Percentiles rank a stretch among this genome's conserved stretches.
Conservation (phyloP, 208 protist genomes). For the Crithidia fasciculata region DNA sequence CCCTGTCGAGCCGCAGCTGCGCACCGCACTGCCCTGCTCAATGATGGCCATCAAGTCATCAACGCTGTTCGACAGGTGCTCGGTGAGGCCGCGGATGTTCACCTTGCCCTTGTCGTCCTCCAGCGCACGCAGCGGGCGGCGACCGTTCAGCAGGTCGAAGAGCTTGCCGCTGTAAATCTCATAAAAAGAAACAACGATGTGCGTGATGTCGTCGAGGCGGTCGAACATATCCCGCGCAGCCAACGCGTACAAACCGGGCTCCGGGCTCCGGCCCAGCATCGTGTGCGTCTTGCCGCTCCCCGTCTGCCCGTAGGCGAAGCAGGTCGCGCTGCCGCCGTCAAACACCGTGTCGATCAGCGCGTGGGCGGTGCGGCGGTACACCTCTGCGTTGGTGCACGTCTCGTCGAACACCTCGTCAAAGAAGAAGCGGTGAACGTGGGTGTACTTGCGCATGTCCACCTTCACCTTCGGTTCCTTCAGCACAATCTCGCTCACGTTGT, state of each 20-base stretch:
- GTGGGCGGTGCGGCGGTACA: conserved; percentile 89
- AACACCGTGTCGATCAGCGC: conserved; percentile 71
- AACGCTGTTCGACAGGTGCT: conserved; percentile 52
- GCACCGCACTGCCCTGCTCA: conserved; percentile 75
- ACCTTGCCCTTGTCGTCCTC: conserved; percentile 73
- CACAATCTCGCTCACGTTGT: conserved; percentile 72
- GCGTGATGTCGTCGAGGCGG: conserved; percentile 40
- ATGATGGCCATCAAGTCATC: conserved; percentile 78
- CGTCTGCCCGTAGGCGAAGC: conserved; percentile 93
- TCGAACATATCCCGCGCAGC: conserved; percentile 75
- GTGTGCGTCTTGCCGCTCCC: conserved; percentile 94
- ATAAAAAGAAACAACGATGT: conserved; percentile 73
- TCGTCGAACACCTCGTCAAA: conserved; percentile 97
- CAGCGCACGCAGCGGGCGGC: conserved; percentile 59
- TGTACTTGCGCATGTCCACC: conserved; percentile 96
- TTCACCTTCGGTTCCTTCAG: conserved; percentile 91
- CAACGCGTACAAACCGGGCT: conserved; percentile 75
- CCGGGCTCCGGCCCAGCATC: conserved; percentile 78
- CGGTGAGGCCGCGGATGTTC: conserved; percentile 71
- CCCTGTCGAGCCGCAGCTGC: conserved; percentile 89
- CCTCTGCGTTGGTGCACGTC: conserved; percentile 79
- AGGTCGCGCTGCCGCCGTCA: conserved; percentile 68
- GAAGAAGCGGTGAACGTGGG: conserved; percentile 94
- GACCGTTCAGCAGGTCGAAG: conserved; percentile 77
- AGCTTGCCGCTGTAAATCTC: conserved; percentile 89